Base-by-base conservation (phyloP, 495 filamentous ascomycete genomes). In the Wilcoxina mikolae region DNA sequence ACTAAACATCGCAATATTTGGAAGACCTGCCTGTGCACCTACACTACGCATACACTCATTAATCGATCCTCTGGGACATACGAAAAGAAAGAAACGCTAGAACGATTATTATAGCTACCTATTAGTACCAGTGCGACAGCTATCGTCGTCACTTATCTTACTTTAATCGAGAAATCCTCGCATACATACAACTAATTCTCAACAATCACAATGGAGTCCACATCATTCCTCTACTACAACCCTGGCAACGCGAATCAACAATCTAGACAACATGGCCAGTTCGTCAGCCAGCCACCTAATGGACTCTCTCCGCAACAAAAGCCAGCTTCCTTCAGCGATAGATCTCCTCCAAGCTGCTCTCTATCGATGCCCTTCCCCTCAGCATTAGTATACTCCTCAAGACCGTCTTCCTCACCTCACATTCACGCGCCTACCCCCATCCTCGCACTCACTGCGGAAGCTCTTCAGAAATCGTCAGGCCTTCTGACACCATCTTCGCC, bases 181-280 rank as follows among this genome's bases (percentile, higher is more conserved):
- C 60, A 53, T 57, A 64, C 56, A 63, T 57, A 64, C 44, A 42
- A 51, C 51, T 52, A 51, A 56, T 51, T 45, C 33, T 9, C 39
- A n/a, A 25, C 15, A 26, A 20, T 38, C 24, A 65, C 74, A 65
- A 83, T 83, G 74, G 83, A 80, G 42, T 85, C 86, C 65, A 75
- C 85, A 51, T 73, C 84, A 17, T 95, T 93, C 76, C 88, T 84
- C 78, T 95, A 90, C 75, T 96, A 94, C 71, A 82, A 78, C 58
- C 82, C 82, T 54, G 85, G 90, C 52, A 76, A 81, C 43, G 81
- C 76, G 65, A 73, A 77, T 43, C 84, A 94, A 67, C 39, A 43
- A 20, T 54, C 76, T 65, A 72, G 81, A 65, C 84, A 87, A 62
- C 85, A 90, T 66, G 81, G 83, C 27, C 84, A 86, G 66, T 94